Base-by-base conservation (phyloP, 768 basidiomycete species). In the Psilocybe tampanensis region DNA sequence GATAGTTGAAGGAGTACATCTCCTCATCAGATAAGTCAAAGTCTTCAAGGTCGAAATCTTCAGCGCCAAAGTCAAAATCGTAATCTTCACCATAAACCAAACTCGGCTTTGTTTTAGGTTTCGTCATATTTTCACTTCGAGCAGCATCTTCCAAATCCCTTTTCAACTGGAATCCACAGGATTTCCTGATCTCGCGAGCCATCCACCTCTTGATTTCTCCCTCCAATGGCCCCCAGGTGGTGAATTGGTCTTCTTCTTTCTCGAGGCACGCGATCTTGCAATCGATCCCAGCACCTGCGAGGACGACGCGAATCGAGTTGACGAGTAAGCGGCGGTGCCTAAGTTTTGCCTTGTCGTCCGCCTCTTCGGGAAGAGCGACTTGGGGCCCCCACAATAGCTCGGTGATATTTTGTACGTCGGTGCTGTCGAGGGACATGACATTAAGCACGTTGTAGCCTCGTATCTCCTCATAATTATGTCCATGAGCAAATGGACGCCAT, bases 401-500 rank as follows among this genome's bases (percentile, higher is more conserved):
- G 12, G 7, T 8, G 36, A 39, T 39, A 39, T 39, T 39, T 39
- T 13, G 36, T 13, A 39, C 36, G 36, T 39, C 36, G 12, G 36
- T 13, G 15, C 29, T 29, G 29, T 29, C 9, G 29, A 29, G 29
- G 29, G 29, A 4, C 5, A 29, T 4, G 29, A 5, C 29, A 9
- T 29, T 29, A 29, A 29, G 29, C 9, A 29, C 9, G 4, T 29
- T 29, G 29, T 4, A 29, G 29, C 29, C 29, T 5, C 29, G 29
- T 4, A 29, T 9, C 4, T 39, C 6, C 4, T 3, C 4, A 5
- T 3, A 39, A 39, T 39, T 39, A 13, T 39, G n/a, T n/a, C 54
- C 60, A 24, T 59, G 54, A 7, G 45, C 58, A 41, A 59, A 52
- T 9, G 61, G 45, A 23, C 51, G 58, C 58, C 54, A 59, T n/a